Evolutionary conservation across 2,329 filamentous ascomycete species (phyloP), one percentile per base, ranked within the genome.

Genomic region (Penicillium sp.): DNA sequence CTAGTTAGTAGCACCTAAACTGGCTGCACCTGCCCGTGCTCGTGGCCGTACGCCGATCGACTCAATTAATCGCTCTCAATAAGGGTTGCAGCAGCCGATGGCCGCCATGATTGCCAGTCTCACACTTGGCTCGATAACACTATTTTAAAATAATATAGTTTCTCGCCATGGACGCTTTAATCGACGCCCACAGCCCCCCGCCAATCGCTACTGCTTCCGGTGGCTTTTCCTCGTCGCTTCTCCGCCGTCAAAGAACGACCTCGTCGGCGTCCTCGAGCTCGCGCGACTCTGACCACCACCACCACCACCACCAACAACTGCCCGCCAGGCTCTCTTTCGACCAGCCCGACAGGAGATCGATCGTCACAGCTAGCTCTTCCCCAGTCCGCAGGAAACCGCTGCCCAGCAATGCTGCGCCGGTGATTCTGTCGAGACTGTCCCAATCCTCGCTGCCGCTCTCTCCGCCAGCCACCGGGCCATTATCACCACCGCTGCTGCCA

Each of bases 321-420:
- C n/a, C n/a, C n/a, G n/a, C n/a, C n/a, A n/a, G n/a, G n/a, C n/a
- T n/a, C n/a, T n/a, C n/a, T n/a, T n/a, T n/a, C n/a, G 4, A 5
- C 5, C 5, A 11, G 7, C 7, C 28, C 12, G 30, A 35, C 8
- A 35, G 30, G 8, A 43, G 55, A 48, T 56, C 73, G 42, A 71
- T 71, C 43, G 71, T 72, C 62, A 72, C 75, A 59, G 69, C 74
- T 57, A 66, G 69, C 58, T 67, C 74, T 42, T 74, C 76, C 60
- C 72, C 75, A 55, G 72, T 82, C 58, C 77, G 77, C 63, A 75
- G 81, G 63, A 83, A 83, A 68, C 80, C 81, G 64, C 69, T 84
- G 60, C 81, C 81, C 60, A 70, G 74, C 59, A 76, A 76, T 71
- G 73, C 74, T 60, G 77, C 79, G 52, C 76, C 79, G 61, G 68